Conservation (phyloP, 2,329 filamentous ascomycete genomes). For the Cadophora luteo-olivacea region DNA sequence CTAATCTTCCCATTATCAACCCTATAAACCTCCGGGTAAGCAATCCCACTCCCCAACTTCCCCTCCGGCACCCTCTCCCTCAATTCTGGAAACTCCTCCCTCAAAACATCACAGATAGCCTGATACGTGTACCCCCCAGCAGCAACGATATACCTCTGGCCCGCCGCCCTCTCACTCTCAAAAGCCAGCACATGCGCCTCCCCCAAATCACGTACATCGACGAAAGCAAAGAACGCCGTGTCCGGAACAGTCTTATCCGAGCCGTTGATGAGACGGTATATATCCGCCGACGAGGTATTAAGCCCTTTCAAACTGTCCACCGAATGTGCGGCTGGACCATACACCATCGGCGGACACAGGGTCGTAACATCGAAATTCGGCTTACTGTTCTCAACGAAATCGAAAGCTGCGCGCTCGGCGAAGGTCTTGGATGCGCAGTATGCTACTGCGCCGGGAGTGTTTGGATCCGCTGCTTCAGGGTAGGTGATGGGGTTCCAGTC, state of each 20-base stretch:
- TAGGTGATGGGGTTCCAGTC: conserved; percentile 60
- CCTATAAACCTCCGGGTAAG: conserved; percentile 33
- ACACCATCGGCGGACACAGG: conserved; percentile 66
- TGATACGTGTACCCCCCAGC: conserved; percentile 65
- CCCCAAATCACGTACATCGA: conserved; percentile 66
- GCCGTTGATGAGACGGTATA: conserved; percentile 70
- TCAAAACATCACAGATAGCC: conserved; percentile 60
- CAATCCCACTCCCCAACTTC: conserved; percentile 12
- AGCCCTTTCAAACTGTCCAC: conserved; percentile 61
- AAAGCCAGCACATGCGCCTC: conserved; percentile 64
- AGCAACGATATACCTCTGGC: conserved; percentile 65
- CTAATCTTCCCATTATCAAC: conserved; percentile 37
- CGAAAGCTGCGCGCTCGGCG: conserved; percentile 69
- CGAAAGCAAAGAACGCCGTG: conserved; percentile 55
- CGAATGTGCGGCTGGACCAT: conserved; percentile 57
- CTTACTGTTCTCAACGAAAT: conserved; percentile 58
- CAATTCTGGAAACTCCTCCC: conserved; percentile 59
- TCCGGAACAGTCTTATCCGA: conserved; percentile 59
- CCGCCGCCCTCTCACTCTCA: conserved; percentile 57
- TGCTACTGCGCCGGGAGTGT: conserved; percentile 27
- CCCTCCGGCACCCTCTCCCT: conserved; percentile 52
- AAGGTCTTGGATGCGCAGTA: conserved; percentile 61
- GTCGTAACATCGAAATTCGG: conserved; percentile 64
- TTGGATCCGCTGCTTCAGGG: conserved; percentile 47
- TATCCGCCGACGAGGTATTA: conserved; percentile 74